phyloP scores from a whole-genome alignment of 2,329 filamentous ascomycete species.

The Curvularia sp. region DNA sequence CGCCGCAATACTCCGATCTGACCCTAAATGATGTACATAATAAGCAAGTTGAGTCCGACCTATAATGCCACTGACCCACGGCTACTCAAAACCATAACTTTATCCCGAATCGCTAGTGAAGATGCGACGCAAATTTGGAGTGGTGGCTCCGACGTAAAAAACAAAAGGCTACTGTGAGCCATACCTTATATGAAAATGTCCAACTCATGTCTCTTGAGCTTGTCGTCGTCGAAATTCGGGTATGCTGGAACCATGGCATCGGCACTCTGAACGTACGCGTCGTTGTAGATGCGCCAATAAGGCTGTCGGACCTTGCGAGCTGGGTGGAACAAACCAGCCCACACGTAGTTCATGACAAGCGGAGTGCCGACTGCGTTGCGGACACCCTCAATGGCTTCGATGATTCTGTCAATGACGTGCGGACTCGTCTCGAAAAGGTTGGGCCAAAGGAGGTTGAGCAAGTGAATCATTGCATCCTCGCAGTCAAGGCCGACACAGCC shows the following conservation, averaged over 20 bases:
- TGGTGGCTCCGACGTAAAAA: conserved; percentile 3
- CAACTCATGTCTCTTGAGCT: conserved; percentile 78
- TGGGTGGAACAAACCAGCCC: conserved; percentile 96
- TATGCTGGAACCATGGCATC: conserved; percentile 98
- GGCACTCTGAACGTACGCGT: conserved; percentile 91
- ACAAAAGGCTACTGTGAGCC: conserved; percentile 10
- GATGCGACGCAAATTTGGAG: conserved; percentile 8
- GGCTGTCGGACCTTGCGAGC: conserved; percentile 92
- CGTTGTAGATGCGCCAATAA: conserved; percentile 97
- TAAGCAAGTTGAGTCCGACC: conserved; percentile 15
- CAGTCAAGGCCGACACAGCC: conserved; percentile 97
- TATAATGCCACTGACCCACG: conserved; percentile 5
- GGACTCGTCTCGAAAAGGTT: conserved; percentile 98
- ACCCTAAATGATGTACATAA: conserved; percentile 23
- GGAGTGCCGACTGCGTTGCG: conserved; percentile 92
- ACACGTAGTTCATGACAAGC: conserved; percentile 95
- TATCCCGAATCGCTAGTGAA: conserved; percentile 7
- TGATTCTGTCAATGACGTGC: conserved; percentile 96
- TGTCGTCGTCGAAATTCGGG: conserved; percentile 82
- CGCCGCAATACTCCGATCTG: conserved; percentile 18
- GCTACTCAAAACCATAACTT: conserved; percentile 10
- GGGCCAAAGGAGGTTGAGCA: conserved; percentile 94
- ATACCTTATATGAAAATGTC: conserved; percentile 75
- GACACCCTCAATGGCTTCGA: conserved; percentile 96
- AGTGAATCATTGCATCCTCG: conserved; percentile 97